Evolutionary conservation across 805 yeast species (phyloP), one percentile per base, ranked within the genome.

Genomic region (Lipomyces sp.): DNA sequence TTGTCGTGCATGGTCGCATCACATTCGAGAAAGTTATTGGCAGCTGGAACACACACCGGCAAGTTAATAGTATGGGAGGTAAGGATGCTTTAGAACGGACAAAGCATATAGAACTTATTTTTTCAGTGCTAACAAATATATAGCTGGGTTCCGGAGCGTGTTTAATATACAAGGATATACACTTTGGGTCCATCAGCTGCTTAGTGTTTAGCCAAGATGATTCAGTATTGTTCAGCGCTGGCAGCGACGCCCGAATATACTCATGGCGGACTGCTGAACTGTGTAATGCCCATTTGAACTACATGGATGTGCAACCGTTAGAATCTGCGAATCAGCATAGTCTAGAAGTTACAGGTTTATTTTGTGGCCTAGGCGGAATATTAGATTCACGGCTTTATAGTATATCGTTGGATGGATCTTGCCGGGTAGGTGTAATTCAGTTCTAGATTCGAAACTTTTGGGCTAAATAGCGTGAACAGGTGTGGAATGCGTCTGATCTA

Each of bases 21-120:
- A 71, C 80, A 74, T 62, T 79, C 75, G 76, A 79, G 73, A 73
- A 79, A 53, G 64, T 79, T 72, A 77, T 72, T 95, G 33, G 88
- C 86, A 5, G 96, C 89, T 55, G 92, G 94, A 66, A 83, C 95
- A 62, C 75, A 80, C 65, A 74, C 88, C n/a, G 98, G 98, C 11
- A 85, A 87, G 70, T 69, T 95, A 15, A 90, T 90, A 74, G 77
- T 93, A 0, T 94, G 98, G 98, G 97, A 92, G 72, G 61, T 67
- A 39, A 3, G 65, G 32, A n/a, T 57, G 29, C 32, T 35, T 42
- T 4, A n/a, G 7, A n/a, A 15, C 7, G 11, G 30, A 24, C 6
- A 13, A 24, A 24, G 24, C 7, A 33, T 33, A 24, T 53, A 30
- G 30, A 11, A 42, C 18, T 4, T 37, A 4, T 1, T 30, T 15